Percentiles rank a stretch among this genome's conserved stretches.
These are phyloP conservation scores for Leccinum pellstonianum DNA, from an alignment of 768 basidiomycete species.

Conservation along the genomic window DNA sequence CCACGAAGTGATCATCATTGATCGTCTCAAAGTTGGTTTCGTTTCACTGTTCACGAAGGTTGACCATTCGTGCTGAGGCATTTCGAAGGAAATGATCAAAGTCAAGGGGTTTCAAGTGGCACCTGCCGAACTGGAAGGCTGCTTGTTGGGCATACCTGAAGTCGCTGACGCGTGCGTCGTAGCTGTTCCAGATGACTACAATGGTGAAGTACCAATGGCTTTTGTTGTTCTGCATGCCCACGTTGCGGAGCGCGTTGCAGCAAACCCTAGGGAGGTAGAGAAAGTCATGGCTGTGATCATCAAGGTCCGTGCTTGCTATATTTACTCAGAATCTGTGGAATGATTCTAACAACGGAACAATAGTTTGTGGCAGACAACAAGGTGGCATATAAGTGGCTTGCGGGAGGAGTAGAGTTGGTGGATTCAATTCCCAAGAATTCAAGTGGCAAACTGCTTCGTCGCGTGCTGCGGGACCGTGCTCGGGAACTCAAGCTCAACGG, in stretches of 20 bases:
- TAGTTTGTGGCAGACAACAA: slow-evolving; percentile 58
- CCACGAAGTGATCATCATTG: slow-evolving; percentile 57
- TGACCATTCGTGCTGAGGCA: slow-evolving; percentile 8
- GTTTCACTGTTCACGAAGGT: not conserved
- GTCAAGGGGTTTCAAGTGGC: slow-evolving; percentile 73
- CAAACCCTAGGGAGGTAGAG: slow-evolving; percentile 29
- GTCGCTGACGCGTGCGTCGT: slow-evolving; percentile 65
- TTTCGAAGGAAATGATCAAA: slow-evolving; percentile 59
- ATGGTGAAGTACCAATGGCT: slow-evolving; percentile 70
- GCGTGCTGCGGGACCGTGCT: slow-evolving; percentile 50
- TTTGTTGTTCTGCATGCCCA: slow-evolving; percentile 54
- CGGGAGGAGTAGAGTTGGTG: slow-evolving; percentile 58
- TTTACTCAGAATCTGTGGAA: not conserved
- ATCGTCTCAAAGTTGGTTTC: slow-evolving; percentile 54
- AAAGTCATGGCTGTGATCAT: slow-evolving; percentile 46
- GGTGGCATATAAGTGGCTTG: slow-evolving; percentile 55
- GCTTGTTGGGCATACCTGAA: slow-evolving; percentile 57
- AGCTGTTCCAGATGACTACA: slow-evolving; percentile 64
- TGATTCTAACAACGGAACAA: not conserved
- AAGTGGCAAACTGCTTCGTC: slow-evolving; percentile 56
- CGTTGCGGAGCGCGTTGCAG: slow-evolving; percentile 36
- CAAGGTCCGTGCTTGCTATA: slow-evolving; percentile 37
- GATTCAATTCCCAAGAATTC: slow-evolving; percentile 60
- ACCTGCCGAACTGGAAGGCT: slow-evolving; percentile 72
- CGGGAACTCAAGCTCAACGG: slow-evolving; percentile 28